Conservation (phyloP, 2,329 filamentous ascomycete species). For the Fulvia fulva region DNA sequence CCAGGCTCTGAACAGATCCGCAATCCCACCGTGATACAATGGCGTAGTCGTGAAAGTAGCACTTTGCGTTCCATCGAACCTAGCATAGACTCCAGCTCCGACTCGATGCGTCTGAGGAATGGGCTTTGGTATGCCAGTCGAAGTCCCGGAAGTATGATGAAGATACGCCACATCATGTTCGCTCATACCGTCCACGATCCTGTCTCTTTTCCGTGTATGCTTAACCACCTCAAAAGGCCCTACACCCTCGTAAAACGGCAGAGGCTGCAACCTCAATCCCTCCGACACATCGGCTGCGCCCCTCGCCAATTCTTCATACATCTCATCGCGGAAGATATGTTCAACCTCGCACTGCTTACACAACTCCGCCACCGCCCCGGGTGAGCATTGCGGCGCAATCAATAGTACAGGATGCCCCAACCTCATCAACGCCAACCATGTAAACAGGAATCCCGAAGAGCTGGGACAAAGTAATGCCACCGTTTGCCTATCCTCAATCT, state of each 20-base stretch:
- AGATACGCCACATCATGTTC: slow-evolving; percentile 52
- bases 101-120: slow-evolving; percentile 57
- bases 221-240: slow-evolving; percentile 7
- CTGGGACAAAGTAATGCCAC: slow-evolving; percentile 56
- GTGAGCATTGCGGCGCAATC: slow-evolving; percentile 50
- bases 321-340: slow-evolving; percentile 46
- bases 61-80: slow-evolving; percentile 36
- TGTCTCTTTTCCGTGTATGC: neutral
- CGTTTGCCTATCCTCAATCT: slow-evolving; percentile 27
- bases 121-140: slow-evolving; percentile 59
- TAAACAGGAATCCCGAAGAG: slow-evolving; percentile 54
- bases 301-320: slow-evolving; percentile 34
- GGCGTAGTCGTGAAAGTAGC: slow-evolving; percentile 64
- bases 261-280: neutral
- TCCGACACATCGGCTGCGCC: slow-evolving; percentile 21
- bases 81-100: slow-evolving; percentile 53
- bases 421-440: slow-evolving; percentile 57
- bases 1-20: slow-evolving; percentile 61
- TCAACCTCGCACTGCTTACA: slow-evolving; percentile 45
- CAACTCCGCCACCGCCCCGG: slow-evolving; percentile 50
- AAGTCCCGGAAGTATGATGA: slow-evolving; percentile 63
- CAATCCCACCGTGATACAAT: slow-evolving; percentile 62
- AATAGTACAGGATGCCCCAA: slow-evolving; percentile 54
- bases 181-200: slow-evolving; percentile 12
- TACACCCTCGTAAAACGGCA: slow-evolving; percentile 15